Evolutionary conservation across 768 basidiomycete genomes (phyloP), one percentile per base, ranked within the genome.

Genomic region (Amanita inopinata): DNA sequence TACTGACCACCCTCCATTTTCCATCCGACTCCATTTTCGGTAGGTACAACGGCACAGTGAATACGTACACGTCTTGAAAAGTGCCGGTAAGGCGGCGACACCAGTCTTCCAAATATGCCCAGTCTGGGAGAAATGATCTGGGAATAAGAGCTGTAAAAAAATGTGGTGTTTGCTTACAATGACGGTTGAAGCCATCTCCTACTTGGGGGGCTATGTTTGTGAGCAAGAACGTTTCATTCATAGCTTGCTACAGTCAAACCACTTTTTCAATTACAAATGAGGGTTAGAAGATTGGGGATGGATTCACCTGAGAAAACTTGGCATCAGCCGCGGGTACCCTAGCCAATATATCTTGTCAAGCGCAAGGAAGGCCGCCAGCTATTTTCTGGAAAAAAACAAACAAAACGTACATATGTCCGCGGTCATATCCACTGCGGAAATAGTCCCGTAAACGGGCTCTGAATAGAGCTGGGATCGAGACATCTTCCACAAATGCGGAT

Each of bases 191-290:
- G 0, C 94, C 96, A 30, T 77, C 88, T 1, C 96, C 96, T 18
- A 99, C 91, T 71, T 99, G 96, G 32, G 96, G 96, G 3, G 96
- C 94, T 40, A 99, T 96, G 55, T 99, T 99, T 0, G 89, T 82
- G 33, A 99, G 63, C 25, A 89, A 65, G 61, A 99, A 99, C 0
- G 94, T 99, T 63, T 99, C 92, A 57, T 97, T 61, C 94, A 97
- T 98, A 7, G 94, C 94, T 43, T 74, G 73, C 71, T 93, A 51
- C 1, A 33, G n/a, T n/a, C 39, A 28, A 28, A 25, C 11, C 25
- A 24, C 2, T 15, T 28, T 34, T 18, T 25, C 11, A 38, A 8
- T n/a, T 12, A 22, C 19, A 25, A 10, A n/a, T n/a, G n/a, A n/a
- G n/a, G n/a, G n/a, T n/a, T n/a, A n/a, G n/a, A 24, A 38, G 30